Evolutionary conservation across 208 protist species (phyloP).

Genomic region (Acanthamoeba rhysodes): DNA sequence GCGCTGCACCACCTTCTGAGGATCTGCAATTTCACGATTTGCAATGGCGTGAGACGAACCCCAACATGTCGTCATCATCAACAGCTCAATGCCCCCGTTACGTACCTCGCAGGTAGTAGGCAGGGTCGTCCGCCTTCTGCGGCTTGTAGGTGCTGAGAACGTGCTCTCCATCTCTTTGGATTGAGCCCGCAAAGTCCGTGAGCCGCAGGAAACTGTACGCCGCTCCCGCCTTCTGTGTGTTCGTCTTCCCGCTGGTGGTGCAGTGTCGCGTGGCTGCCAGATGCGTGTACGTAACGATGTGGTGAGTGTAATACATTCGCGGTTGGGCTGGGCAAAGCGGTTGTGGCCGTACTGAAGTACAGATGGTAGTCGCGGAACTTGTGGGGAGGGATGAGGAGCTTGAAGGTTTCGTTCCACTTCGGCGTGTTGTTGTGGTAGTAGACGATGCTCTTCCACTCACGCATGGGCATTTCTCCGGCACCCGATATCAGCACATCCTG

Average conservation of each 20-base stretch:
- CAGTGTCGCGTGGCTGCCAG: conserved; percentile 73
- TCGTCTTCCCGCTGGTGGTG: conserved; percentile 74
- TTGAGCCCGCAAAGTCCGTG: background rate
- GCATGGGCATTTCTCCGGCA: conserved; percentile 32
- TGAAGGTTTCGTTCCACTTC: conserved; percentile 77
- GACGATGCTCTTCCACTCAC: conserved; percentile 78
- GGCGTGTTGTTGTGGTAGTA: conserved; percentile 81
- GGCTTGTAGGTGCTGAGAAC: conserved; percentile 35
- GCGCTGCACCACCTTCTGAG: conserved; percentile 25
- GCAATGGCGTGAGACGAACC: background rate
- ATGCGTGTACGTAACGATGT: background rate
- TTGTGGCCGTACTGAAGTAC: background rate
- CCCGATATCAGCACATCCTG: conserved; percentile 48
- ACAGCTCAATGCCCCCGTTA: background rate
- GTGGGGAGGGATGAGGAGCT: conserved; percentile 66
- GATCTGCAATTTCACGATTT: background rate
- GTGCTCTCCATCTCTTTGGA: conserved; percentile 31
- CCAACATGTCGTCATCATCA: background rate
- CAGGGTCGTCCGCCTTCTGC: conserved; percentile 48
- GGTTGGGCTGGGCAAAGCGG: too few species aligned
- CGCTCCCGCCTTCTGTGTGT: background rate
- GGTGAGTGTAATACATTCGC: too few species aligned
- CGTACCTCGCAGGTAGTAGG: conserved; percentile 30
- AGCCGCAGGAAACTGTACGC: conserved; percentile 62
- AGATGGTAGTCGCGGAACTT: conserved; percentile 76